phyloP scores from a whole-genome alignment of 2,329 filamentous ascomycete genomes.

The Blastomyces silverae region DNA sequence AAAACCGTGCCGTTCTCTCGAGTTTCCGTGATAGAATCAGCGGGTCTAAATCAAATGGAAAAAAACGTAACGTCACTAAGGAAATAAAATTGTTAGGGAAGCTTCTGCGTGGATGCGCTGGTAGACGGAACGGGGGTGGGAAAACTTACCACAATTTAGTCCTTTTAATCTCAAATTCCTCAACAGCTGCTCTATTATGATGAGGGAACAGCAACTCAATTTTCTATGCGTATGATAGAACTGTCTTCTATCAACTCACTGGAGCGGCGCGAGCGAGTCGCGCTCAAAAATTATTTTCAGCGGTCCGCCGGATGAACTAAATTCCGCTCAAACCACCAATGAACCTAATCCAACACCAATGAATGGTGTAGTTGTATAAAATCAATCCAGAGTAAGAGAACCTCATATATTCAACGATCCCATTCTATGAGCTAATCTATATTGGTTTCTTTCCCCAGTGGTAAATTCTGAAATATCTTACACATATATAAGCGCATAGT shows the following conservation, averaged over 20 bases:
- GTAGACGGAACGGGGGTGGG: not conserved
- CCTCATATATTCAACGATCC: not conserved
- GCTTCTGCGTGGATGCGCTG: not conserved
- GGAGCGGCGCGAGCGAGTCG: not conserved
- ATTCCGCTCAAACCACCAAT: constrained; percentile 1
- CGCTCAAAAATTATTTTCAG: constrained; percentile 5
- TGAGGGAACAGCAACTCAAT: not conserved
- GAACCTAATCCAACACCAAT: no score
- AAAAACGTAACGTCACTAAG: not conserved
- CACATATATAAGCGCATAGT: not conserved
- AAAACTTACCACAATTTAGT: not conserved
- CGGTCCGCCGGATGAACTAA: constrained; percentile 9
- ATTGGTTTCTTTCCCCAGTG: not conserved
- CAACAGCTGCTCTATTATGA: not conserved
- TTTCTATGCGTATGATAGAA: not conserved
- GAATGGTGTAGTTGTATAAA: no score
- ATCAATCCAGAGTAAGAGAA: not conserved
- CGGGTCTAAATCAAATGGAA: not conserved
- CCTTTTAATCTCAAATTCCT: not conserved
- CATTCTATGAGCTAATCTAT: not conserved
- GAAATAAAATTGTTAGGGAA: not conserved
- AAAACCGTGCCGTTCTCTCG: not conserved
- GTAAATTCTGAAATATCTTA: not conserved
- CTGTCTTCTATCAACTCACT: no score
- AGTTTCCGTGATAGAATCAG: not conserved